Conservation (phyloP, 305 asterid species). For the Petunia hybrid region DNA sequence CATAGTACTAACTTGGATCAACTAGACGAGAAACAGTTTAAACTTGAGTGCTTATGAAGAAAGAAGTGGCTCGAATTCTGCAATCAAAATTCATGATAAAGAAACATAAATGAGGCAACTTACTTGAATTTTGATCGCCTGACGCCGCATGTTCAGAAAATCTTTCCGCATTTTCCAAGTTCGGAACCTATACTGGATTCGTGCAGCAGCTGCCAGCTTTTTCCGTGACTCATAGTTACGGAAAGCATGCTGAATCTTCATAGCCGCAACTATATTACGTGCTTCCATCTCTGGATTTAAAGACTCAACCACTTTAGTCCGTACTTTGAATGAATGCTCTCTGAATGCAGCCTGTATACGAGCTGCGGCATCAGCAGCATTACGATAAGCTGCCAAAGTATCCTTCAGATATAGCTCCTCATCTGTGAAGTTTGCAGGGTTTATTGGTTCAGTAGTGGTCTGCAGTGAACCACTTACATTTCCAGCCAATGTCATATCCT, state of each 20-base stretch:
- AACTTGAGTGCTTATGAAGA: constrained; percentile 10
- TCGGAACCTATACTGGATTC: constrained; percentile 86
- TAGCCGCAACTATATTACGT: constrained; percentile 82
- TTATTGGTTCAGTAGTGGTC: constrained; percentile 47
- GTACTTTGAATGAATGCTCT: constrained; percentile 73
- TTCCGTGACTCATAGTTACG: constrained; percentile 72
- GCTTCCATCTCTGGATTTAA: constrained; percentile 87
- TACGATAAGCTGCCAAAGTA: constrained; percentile 87
- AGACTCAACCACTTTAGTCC: constrained; percentile 54
- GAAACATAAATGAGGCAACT: constrained; percentile 33
- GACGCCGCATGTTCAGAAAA: constrained; percentile 84
- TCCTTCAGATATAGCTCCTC: constrained; percentile 83
- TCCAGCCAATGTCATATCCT: constrained; percentile 95
- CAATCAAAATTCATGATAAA: not conserved
- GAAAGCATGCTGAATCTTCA: constrained; percentile 98
- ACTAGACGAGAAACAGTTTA: constrained; percentile 9
- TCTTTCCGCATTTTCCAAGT: constrained; percentile 88
- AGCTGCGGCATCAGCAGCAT: constrained; percentile 99
- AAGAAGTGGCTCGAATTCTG: constrained; percentile 12
- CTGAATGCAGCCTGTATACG: constrained; percentile 96
- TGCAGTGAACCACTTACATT: constrained; percentile 89
- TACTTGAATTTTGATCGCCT: constrained; percentile 89
- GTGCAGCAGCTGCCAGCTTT: constrained; percentile 83
- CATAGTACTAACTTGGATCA: constrained; percentile 14
- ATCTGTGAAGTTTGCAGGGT: constrained; percentile 59